Base-by-base conservation (phyloP, 345 rosid genomes). In the Hirschfeldia incana region DNA sequence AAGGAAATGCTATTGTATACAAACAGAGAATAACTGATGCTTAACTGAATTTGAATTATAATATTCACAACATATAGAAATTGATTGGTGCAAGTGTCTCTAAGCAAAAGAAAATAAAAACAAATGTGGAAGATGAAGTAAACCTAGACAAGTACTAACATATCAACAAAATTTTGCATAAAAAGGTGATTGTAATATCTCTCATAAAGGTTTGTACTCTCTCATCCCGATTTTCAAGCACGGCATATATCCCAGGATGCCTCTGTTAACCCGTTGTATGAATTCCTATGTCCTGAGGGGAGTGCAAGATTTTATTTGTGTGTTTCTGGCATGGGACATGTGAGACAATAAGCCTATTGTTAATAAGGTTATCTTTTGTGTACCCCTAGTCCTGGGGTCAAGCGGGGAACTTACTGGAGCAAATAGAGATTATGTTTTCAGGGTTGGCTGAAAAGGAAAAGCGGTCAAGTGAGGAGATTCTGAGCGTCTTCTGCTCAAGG, bases 321-420 rank as follows among this genome's bases (percentile, higher is more conserved):
- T 21, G 21, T 21, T 36, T 36, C 42, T 36, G 8, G 42, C 42
- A 36, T 36, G 42, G 42, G 8, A 36, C 42, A 36, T 36, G 42
- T 36, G 9, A 36, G 42, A 36, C 42, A 36, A 36, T 36, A 36
- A 36, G 42, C 42, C 10, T 36, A 36, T 36, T 36, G 42, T 36
- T 36, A 36, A 36, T 36, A 36, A 36, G 42, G 42, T 36, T 36
- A 36, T 6, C 10, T 5, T 92, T 92, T 49, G 92, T 92, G 63
- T 81, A 89, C 77, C 21, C 77, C 37, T 85, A 61, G 90, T 92
- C 60, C 97, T 93, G 0, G 97, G 90, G 79, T 90, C 93, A 2
- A 90, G 21, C 86, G 73, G 97, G 94, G 34, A 90, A 89, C 76
- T 90, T 93, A 5, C 67, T 92, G 82, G 97, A 92, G 87, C 88